A percentile compares a stretch with the other conserved stretches of the same genome.
These are phyloP conservation scores for Mortierella sp. DNA, from an alignment of 371 early-diverging fungal genomes.

Conservation along the genomic window DNA sequence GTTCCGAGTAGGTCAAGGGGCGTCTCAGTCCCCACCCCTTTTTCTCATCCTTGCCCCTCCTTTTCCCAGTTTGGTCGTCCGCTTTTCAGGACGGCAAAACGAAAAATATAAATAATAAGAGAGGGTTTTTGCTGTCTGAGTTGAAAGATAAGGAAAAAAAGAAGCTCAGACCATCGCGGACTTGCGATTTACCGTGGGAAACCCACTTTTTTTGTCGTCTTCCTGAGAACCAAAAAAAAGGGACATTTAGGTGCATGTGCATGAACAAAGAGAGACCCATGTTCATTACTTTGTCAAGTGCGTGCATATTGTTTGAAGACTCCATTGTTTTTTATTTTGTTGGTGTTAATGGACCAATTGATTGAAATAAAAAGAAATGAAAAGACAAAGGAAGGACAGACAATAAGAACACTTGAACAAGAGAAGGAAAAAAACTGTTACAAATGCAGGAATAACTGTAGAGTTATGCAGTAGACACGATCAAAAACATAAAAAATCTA, in stretches of 20 bases:
- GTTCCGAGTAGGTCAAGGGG: background rate
- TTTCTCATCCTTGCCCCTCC: background rate
- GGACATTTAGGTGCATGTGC: background rate
- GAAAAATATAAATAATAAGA: background rate
- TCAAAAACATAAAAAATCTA: background rate
- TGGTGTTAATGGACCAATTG: too few species aligned
- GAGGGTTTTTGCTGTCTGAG: too few species aligned
- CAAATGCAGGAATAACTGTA: too few species aligned
- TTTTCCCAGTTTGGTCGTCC: background rate
- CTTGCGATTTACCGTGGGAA: background rate
- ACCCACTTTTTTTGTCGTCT: background rate
- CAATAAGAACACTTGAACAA: too few species aligned
- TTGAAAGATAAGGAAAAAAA: constrained; percentile 1
- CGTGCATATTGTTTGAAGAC: too few species aligned
- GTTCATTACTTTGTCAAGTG: too few species aligned
- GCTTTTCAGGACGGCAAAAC: background rate
- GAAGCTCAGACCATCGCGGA: constrained; percentile 11
- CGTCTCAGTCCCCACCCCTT: background rate
- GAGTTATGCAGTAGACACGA: too few species aligned
- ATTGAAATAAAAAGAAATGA: too few species aligned
- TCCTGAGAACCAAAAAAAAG: background rate
- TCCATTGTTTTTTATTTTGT: too few species aligned
- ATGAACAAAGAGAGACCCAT: background rate
- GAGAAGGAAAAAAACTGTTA: too few species aligned
- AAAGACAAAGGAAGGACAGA: too few species aligned